These are phyloP conservation scores for Brassica carinata DNA, from an alignment of 345 rosid genomes.

Conservation along the genomic window DNA sequence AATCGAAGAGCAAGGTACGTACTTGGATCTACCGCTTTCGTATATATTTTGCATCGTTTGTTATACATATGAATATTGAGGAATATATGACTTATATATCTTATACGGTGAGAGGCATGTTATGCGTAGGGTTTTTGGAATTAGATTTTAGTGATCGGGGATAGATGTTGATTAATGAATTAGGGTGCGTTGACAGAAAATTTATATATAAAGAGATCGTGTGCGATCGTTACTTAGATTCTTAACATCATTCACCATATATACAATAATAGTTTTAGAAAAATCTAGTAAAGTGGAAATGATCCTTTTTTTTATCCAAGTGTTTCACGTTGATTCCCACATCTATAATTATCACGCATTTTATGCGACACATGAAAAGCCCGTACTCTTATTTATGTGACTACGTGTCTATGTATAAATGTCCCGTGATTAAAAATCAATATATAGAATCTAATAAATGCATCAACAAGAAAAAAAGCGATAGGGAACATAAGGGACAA, in stretches of 20 bases:
- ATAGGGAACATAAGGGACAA: conserved; percentile 40
- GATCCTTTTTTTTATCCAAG: conserved; percentile 34
- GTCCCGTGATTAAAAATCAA: background rate
- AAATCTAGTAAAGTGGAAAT: conserved; percentile 32
- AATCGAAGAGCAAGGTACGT: conserved; percentile 78
- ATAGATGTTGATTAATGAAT: conserved; percentile 15
- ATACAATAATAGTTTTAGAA: conserved; percentile 22
- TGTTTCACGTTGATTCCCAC: conserved; percentile 40
- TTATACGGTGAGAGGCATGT: background rate
- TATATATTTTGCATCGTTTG: conserved; percentile 3
- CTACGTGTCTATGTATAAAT: conserved; percentile 32
- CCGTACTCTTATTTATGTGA: conserved; percentile 25
- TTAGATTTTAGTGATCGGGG: conserved; percentile 21
- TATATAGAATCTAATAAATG: conserved; percentile 26
- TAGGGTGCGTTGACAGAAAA: conserved; percentile 41
- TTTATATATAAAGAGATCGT: conserved; percentile 25
- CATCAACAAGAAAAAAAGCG: conserved; percentile 32
- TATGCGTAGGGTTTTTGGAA: conserved; percentile 3
- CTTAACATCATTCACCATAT: conserved; percentile 30
- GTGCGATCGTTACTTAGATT: conserved; percentile 34
- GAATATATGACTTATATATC: conserved; percentile 4
- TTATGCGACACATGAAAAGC: conserved; percentile 39
- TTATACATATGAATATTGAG: conserved; percentile 4
- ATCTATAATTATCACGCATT: conserved; percentile 28
- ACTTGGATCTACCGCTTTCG: background rate